Conservation (phyloP, 805 yeast species). For the Yamadazyma scolyti region DNA sequence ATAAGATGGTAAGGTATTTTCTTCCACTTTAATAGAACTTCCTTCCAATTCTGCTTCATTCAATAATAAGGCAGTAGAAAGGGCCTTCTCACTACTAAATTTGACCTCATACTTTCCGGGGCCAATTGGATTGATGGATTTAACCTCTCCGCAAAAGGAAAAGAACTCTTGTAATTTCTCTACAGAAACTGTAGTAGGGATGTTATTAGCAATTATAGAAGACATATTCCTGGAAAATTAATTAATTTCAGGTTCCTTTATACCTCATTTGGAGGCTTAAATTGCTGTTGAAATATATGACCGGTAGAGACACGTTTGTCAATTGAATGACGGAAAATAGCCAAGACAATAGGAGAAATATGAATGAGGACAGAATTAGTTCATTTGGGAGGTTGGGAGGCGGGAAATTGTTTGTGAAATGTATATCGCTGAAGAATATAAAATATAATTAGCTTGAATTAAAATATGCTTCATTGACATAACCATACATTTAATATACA, state of each 20-base stretch:
- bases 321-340: too few species aligned
- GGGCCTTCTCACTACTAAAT: slow-evolving; percentile 58
- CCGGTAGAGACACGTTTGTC: slow-evolving; percentile 7
- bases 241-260: neutral
- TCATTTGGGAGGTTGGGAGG: too few species aligned
- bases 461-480: too few species aligned
- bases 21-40: slow-evolving; percentile 45
- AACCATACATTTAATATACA: neutral
- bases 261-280: slow-evolving; percentile 1
- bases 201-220: slow-evolving; percentile 23
- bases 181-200: slow-evolving; percentile 47
- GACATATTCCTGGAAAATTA: slow-evolving; percentile 4
- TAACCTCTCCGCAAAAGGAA: slow-evolving; percentile 64
- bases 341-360: too few species aligned
- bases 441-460: too few species aligned
- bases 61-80: slow-evolving; percentile 65
- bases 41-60: slow-evolving; percentile 74
- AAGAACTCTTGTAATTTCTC: slow-evolving; percentile 63
- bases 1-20: slow-evolving; percentile 9
- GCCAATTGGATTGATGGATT: slow-evolving; percentile 28
- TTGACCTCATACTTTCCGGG: slow-evolving; percentile 43
- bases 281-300: slow-evolving; percentile 8
- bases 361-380: too few species aligned
- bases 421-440: too few species aligned
- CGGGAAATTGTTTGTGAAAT: too few species aligned